A percentile compares a stretch with the other conserved stretches of the same genome.
phyloP scores from a whole-genome alignment of 805 yeast genomes.

The Ogataea chonburiensis region DNA sequence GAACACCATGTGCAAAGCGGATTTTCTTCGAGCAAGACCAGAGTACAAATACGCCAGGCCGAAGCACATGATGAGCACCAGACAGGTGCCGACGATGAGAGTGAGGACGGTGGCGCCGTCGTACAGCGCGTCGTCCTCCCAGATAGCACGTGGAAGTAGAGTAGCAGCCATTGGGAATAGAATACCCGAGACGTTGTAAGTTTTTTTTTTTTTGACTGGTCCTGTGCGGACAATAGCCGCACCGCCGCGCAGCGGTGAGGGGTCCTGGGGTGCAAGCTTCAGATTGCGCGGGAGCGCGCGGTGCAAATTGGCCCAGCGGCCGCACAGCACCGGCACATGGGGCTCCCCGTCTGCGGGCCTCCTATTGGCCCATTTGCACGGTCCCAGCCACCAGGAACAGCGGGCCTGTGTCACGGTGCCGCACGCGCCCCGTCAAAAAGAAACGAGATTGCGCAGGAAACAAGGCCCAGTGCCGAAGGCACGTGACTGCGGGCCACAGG shows the following conservation, averaged over 20 bases:
- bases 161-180: slow-evolving; percentile 8
- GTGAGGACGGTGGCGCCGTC: slow-evolving; percentile 49
- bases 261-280: too few relatives aligned
- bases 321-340: too few relatives aligned
- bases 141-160: slow-evolving; percentile 24
- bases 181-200: too few relatives aligned
- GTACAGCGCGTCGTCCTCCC: slow-evolving; percentile 32
- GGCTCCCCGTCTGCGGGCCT: too few relatives aligned
- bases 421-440: too few relatives aligned
- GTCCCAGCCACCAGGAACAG: too few relatives aligned
- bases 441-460: slow-evolving; percentile 13
- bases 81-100: slow-evolving; percentile 58
- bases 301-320: too few relatives aligned
- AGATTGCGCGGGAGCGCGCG: too few relatives aligned
- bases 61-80: slow-evolving; percentile 90
- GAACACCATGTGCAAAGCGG: slow-evolving; percentile 87
- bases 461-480: slow-evolving; percentile 3
- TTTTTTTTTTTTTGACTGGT: slow-evolving; percentile 9
- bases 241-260: too few relatives aligned
- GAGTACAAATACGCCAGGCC: slow-evolving; percentile 91
- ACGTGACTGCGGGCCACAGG: too few relatives aligned
- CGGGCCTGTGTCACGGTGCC: too few relatives aligned
- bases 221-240: slow-evolving; percentile 4
- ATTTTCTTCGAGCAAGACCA: slow-evolving; percentile 85
- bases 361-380: too few relatives aligned